phyloP scores from a whole-genome alignment of 1,284 basidiomycete genomes.

The Farysia itapuensis region DNA sequence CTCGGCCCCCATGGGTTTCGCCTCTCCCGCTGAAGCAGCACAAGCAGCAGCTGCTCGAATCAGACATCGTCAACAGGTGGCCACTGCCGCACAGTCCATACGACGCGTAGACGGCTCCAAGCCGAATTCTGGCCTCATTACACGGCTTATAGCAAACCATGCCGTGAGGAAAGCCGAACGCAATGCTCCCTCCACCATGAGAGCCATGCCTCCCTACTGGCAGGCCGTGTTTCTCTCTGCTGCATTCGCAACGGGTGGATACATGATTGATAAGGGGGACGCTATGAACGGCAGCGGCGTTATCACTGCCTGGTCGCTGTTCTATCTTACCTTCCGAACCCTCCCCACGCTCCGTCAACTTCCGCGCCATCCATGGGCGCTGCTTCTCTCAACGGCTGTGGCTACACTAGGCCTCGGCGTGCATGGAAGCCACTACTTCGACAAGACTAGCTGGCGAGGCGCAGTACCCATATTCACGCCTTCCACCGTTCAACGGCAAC shows the following conservation, averaged over 20 bases:
- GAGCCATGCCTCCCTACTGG: conserved; percentile 50
- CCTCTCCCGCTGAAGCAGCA: conserved; percentile 28
- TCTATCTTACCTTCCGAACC: conserved; percentile 50
- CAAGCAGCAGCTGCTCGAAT: conserved; percentile 19
- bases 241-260: conserved; percentile 48
- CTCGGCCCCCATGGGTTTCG: conserved; percentile 45
- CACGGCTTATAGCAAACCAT: conserved; percentile 23
- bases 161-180: conserved; percentile 4
- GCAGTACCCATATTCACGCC: conserved; percentile 29
- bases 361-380: conserved; percentile 18
- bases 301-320: conserved; percentile 47
- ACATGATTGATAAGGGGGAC: conserved; percentile 54
- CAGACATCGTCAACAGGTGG: conserved; percentile 16
- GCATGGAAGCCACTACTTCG: conserved; percentile 52
- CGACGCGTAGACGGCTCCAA: conserved; percentile 2
- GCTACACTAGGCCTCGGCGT: conserved; percentile 35
- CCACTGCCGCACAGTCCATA: conserved; percentile 3
- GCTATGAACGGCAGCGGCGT: conserved; percentile 50
- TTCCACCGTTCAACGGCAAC: background rate
- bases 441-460: conserved; percentile 47
- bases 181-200: conserved; percentile 3
- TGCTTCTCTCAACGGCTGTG: conserved; percentile 20
- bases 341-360: conserved; percentile 21
- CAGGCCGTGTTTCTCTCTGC: conserved; percentile 46
- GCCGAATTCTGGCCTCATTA: conserved; percentile 11